Base-by-base conservation (phyloP, 345 rosid genomes). In the Hypericum perforatum region DNA sequence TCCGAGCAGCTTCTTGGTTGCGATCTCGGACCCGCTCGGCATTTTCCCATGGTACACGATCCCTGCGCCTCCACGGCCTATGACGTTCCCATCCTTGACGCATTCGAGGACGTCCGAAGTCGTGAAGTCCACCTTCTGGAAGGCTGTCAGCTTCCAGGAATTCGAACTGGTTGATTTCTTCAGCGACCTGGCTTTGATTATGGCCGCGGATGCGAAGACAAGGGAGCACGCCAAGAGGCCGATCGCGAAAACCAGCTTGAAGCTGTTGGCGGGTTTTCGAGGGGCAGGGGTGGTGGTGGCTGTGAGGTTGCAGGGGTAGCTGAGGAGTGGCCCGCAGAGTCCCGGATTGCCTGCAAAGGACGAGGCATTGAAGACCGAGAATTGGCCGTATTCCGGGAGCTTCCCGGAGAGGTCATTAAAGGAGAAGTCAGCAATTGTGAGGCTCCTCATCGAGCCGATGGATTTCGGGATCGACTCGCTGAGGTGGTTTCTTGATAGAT, bases 1-100 rank as follows among this genome's bases (percentile, higher is more conserved):
- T 13, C 71, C 71, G 11, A 67, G 63, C 7, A 91, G 79, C 54
- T 87, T 91, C 62, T 91, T 91, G 15, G 82, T 92, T 4, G 98
- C 98, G 16, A 91, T 77, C 63, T 87, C 87, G 39, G 71, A 81
- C 58, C 96, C 98, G 54, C 76, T 80, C 7, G 95, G 92, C 96
- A 91, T 91, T 9, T 66, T 57, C 10, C 96, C 95, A 48, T 76
- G 80, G 73, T 87, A 91, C 3, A 91, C 96, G 13, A 87, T 68
- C 51, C 96, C 98, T 0, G 96, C 96, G 52, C 96, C 96, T 32
- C 98, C 98, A 74, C 83, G 72, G 41, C 98, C 96, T 0, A 91
- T 85, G 36, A 81, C 82, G 39, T 87, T 82, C 61, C 89, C 83
- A 39, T 81, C 98, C 67, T 87, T 91, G 11, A 91, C 83, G 43